Percentiles rank a stretch among this genome's conserved stretches.
Evolutionary conservation across 2,329 filamentous ascomycete species (phyloP).

Genomic region (Chrysosporium keratinophilum): DNA sequence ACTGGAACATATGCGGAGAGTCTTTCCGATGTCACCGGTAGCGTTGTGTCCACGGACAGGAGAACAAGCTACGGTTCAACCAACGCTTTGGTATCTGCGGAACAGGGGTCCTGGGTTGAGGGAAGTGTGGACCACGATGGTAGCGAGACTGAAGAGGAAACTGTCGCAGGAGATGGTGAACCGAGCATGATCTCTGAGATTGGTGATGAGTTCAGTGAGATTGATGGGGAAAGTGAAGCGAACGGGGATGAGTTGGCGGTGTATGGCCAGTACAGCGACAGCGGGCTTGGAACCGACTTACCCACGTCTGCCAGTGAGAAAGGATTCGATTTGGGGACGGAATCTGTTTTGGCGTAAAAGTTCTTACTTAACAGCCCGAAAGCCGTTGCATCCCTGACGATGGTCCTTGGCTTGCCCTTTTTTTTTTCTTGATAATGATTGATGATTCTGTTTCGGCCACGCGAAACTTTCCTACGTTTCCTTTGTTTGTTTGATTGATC

Average conservation of each 20-base stretch:
- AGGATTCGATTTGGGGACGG: conserved; percentile 10
- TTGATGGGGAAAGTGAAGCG: conserved; percentile 15
- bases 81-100: conserved; percentile 26
- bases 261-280: conserved; percentile 22
- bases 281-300: conserved; percentile 24
- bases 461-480: conserved; percentile 4
- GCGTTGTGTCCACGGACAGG: conserved; percentile 31
- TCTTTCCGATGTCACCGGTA: conserved; percentile 32
- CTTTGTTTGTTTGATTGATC: conserved; percentile 16
- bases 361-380: neutral
- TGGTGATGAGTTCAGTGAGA: conserved; percentile 23
- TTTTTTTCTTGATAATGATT: neutral
- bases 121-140: conserved; percentile 15
- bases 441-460: conserved; percentile 15
- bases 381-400: neutral
- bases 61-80: conserved; percentile 34
- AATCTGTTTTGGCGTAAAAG: conserved; percentile 11
- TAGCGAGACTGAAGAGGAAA: conserved; percentile 11
- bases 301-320: conserved; percentile 10
- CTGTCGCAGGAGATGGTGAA: conserved; percentile 15
- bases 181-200: conserved; percentile 19
- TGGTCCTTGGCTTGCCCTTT: neutral
- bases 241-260: conserved; percentile 17
- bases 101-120: conserved; percentile 20
- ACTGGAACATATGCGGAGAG: conserved; percentile 35